These are phyloP conservation scores for Claviceps digitariae DNA, from an alignment of 2,329 filamentous ascomycete genomes.

Conservation along the genomic window DNA sequence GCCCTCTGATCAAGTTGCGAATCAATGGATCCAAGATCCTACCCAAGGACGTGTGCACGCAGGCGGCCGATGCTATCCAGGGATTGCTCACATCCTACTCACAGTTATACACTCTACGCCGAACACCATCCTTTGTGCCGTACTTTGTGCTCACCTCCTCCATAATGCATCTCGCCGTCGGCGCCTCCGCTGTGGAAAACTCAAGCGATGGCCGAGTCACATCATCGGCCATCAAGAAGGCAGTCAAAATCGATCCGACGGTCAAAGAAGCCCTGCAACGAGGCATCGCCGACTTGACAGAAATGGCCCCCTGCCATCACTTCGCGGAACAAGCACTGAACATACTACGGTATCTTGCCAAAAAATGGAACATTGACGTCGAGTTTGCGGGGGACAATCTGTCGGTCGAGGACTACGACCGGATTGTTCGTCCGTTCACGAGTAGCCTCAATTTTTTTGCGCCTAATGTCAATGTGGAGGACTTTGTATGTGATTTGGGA, in stretches of 20 bases:
- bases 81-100: constrained; percentile 42
- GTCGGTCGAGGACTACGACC: constrained; percentile 23
- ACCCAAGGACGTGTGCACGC: constrained; percentile 52
- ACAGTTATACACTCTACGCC: constrained; percentile 42
- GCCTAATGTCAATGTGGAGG: constrained; percentile 32
- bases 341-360: constrained; percentile 43
- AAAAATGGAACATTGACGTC: constrained; percentile 45
- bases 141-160: constrained; percentile 48
- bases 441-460: constrained; percentile 44
- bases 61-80: constrained; percentile 47
- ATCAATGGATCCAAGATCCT: constrained; percentile 50
- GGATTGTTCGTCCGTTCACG: constrained; percentile 31
- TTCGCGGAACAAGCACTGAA: constrained; percentile 48
- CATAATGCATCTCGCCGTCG: constrained; percentile 47
- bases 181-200: constrained; percentile 19
- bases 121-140: constrained; percentile 46
- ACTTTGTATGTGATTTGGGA: constrained; percentile 36
- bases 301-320: constrained; percentile 48
- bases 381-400: constrained; percentile 23
- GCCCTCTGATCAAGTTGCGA: constrained; percentile 52
- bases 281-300: constrained; percentile 42
- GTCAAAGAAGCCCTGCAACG: constrained; percentile 34
- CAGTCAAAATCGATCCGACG: constrained; percentile 22
- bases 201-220: constrained; percentile 7
- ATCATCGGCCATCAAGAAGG: constrained; percentile 17